Evolutionary conservation across 2,329 filamentous ascomycete species (phyloP).

Genomic region (Myrmaecium sp.): DNA sequence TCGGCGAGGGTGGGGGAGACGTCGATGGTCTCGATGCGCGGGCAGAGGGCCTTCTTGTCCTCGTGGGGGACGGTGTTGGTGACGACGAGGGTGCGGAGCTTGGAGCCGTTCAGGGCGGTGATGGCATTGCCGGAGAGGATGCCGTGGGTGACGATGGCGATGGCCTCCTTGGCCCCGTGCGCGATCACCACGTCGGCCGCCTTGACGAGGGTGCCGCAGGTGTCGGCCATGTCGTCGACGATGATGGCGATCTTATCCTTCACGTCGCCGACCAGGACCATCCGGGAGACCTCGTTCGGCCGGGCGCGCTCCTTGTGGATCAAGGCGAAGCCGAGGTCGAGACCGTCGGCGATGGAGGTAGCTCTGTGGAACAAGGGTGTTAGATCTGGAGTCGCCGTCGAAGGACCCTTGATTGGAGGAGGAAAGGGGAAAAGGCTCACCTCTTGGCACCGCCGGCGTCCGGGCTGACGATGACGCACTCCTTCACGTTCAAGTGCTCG

Average conservation of each 20-base stretch:
- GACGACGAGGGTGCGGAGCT: slow-evolving; percentile 63
- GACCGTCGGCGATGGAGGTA: slow-evolving; percentile 79
- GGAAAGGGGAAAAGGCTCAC: slow-evolving; percentile 28
- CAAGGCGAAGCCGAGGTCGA: slow-evolving; percentile 80
- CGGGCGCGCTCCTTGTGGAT: slow-evolving; percentile 93
- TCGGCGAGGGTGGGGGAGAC: slow-evolving; percentile 69
- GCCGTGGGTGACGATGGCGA: slow-evolving; percentile 89
- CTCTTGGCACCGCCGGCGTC: slow-evolving; percentile 91
- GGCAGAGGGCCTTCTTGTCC: slow-evolving; percentile 63
- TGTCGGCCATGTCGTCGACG: slow-evolving; percentile 96
- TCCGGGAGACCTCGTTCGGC: slow-evolving; percentile 79
- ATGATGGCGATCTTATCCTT: slow-evolving; percentile 83
- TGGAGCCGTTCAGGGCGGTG: slow-evolving; percentile 64
- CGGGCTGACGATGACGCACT: slow-evolving; percentile 86
- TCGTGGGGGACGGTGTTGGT: slow-evolving; percentile 77
- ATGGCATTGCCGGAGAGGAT: slow-evolving; percentile 81
- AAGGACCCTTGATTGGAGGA: slow-evolving; percentile 2
- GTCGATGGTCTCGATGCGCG: slow-evolving; percentile 77
- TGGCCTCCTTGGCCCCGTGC: slow-evolving; percentile 72
- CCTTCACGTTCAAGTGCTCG: slow-evolving; percentile 63
- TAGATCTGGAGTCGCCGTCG: background rate
- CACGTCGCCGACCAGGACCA: slow-evolving; percentile 93
- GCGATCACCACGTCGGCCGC: slow-evolving; percentile 77
- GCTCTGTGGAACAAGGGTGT: slow-evolving; percentile 34
- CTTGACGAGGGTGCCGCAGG: slow-evolving; percentile 76